Base-by-base conservation (phyloP, 116 monocot species). In the Thalassia testudinum region DNA sequence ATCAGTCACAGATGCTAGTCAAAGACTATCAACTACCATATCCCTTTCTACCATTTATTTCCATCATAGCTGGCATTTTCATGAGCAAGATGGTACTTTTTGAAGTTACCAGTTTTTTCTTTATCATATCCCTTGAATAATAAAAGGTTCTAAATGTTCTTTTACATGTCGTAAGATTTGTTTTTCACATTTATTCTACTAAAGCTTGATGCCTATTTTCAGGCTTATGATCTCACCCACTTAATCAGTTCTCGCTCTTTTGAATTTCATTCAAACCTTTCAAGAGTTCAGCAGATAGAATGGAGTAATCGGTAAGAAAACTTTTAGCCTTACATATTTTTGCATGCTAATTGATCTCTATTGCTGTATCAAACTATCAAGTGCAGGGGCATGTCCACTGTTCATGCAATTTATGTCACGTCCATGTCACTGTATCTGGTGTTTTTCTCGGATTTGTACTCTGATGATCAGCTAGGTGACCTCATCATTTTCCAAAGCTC, bases 311-410 rank as follows among this genome's bases (percentile, higher is more conserved):
- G 93, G 93, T 87, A 48, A 61, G 60, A 21, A 1, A 20, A 29
- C 28, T 53, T 27, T 42, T n/a, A 61, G 21, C 26, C 34, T 26
- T 15, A 13, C 15, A 24, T 51, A 37, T 28, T 8, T 15, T 37
- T 12, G 15, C 37, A 24, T 37, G 28, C 12, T 22, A 28, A 24
- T 21, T 11, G 29, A 18, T 42, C 50, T 30, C 21, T 37, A 49
- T 21, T 21, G 3, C n/a, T 44, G 18, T 38, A 27, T 49, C 69
- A 24, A n/a, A 16, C 7, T 8, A 53, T 21, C 56, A 43, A 25
- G 18, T 38, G 48, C 73, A 93, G 93, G 75, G 84, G 93, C 56
- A 93, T 93, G 87, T 93, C 93, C n/a, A 93, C 56, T 22, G 57
- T 62, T 26, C 93, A 93, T 76, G 93, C 93, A 11, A 27, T 93